Conservation (phyloP, 345 rosid species). For the Laguncularia racemosa region DNA sequence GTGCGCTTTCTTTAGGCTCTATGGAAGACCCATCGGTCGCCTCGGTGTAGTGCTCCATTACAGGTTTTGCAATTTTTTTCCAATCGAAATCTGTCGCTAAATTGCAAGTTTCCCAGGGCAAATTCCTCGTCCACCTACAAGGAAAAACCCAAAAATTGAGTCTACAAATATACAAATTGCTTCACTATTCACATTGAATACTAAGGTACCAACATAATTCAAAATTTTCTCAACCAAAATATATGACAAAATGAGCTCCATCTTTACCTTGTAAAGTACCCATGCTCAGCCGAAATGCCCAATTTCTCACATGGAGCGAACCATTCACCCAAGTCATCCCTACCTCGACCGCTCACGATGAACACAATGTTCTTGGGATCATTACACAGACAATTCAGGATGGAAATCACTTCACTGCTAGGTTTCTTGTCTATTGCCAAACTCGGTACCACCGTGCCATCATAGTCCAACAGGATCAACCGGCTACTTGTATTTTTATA, state of each 20-base stretch:
- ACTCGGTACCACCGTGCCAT: constrained; percentile 69
- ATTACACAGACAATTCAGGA: constrained; percentile 53
- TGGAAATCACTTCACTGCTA: constrained; percentile 35
- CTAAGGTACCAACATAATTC: too few species aligned
- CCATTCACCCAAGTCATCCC: constrained; percentile 64
- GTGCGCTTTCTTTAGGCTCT: constrained; percentile 71
- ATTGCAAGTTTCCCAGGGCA: constrained; percentile 48
- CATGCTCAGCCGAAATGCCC: constrained; percentile 87
- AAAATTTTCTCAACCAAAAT: neutral
- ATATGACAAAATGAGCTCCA: neutral
- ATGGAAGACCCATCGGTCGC: constrained; percentile 80
- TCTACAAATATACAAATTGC: too few species aligned
- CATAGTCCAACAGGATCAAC: constrained; percentile 75
- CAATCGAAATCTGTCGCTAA: constrained; percentile 39
- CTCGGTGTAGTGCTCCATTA: constrained; percentile 67
- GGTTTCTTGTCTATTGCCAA: constrained; percentile 49
- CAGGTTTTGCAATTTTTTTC: constrained; percentile 67
- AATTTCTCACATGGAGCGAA: constrained; percentile 52
- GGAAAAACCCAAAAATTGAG: neutral
- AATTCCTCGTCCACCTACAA: constrained; percentile 50
- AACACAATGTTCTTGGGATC: constrained; percentile 71
- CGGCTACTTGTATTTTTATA: constrained; percentile 45
- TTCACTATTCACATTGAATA: too few species aligned
- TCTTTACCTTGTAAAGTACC: constrained; percentile 61
- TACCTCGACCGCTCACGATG: constrained; percentile 80